These are phyloP conservation scores for Ascochyta rabiei DNA, from an alignment of 2,329 filamentous ascomycete genomes.

Conservation along the genomic window DNA sequence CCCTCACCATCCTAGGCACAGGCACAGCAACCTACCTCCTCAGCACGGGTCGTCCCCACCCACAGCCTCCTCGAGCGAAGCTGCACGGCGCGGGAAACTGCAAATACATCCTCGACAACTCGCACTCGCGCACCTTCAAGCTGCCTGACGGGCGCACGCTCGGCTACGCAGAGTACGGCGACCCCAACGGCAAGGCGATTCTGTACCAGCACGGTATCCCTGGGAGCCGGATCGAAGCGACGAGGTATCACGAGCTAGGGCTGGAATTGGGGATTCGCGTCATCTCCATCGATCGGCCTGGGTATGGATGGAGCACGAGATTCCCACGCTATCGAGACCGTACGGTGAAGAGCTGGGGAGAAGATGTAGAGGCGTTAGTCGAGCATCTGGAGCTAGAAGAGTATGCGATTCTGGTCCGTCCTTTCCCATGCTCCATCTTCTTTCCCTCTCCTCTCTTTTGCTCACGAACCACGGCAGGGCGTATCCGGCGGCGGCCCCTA, in stretches of 20 bases:
- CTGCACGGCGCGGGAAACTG: conserved; percentile 1
- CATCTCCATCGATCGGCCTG: conserved; percentile 37
- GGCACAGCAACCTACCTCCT: background rate
- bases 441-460: background rate
- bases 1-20: background rate
- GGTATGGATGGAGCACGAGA: conserved; percentile 36
- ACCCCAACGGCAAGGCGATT: conserved; percentile 31
- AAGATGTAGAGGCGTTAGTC: conserved; percentile 32
- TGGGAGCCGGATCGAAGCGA: conserved; percentile 39
- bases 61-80: background rate
- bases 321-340: conserved; percentile 14
- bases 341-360: conserved; percentile 30
- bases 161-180: conserved; percentile 44
- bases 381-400: conserved; percentile 25
- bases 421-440: too few relatives aligned
- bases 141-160: conserved; percentile 47
- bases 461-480: conserved; percentile 26
- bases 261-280: conserved; percentile 32
- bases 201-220: conserved; percentile 41
- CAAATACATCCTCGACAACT: conserved; percentile 26
- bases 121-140: conserved; percentile 35
- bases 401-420: conserved; percentile 35
- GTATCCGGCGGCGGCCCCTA: conserved; percentile 44
- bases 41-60: background rate
- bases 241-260: conserved; percentile 28